Percentiles rank a stretch among this genome's conserved stretches.
phyloP scores from a whole-genome alignment of 345 rosid genomes.

The Laguncularia racemosa region DNA sequence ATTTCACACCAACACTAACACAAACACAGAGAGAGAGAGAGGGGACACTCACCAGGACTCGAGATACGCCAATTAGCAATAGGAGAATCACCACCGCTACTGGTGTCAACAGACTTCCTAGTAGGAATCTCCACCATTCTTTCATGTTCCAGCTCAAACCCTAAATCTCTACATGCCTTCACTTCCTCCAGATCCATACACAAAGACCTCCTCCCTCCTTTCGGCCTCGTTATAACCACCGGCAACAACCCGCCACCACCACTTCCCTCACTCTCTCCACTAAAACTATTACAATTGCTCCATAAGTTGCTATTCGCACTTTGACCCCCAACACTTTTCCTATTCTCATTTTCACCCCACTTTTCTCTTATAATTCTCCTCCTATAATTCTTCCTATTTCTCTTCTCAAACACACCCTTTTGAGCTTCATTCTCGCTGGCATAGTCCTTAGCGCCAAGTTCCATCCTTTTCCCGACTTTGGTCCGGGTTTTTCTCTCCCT shows the following conservation, averaged over 20 bases:
- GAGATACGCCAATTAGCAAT: slow-evolving; percentile 82
- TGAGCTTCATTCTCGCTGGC: slow-evolving; percentile 76
- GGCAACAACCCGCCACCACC: slow-evolving; percentile 34
- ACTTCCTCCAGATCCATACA: slow-evolving; percentile 92
- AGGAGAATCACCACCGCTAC: slow-evolving; percentile 90
- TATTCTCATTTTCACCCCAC: not conserved
- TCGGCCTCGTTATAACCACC: slow-evolving; percentile 75
- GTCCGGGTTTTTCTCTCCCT: slow-evolving; percentile 19
- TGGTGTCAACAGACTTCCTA: slow-evolving; percentile 50
- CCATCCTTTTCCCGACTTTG: slow-evolving; percentile 1
- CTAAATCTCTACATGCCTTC: slow-evolving; percentile 87
- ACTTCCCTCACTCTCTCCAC: slow-evolving; percentile 54
- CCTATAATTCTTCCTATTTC: slow-evolving; percentile 17
- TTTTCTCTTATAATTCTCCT: slow-evolving; percentile 18
- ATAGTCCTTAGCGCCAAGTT: slow-evolving; percentile 36
- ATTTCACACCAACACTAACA: no score
- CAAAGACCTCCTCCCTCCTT: slow-evolving; percentile 66
- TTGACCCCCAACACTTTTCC: not conserved
- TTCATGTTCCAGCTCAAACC: slow-evolving; percentile 80
- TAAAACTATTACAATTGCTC: slow-evolving; percentile 21
- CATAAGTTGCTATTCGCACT: not conserved
- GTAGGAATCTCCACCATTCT: slow-evolving; percentile 52
- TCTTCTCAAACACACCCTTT: slow-evolving; percentile 26
- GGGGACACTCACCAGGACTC: slow-evolving; percentile 60
- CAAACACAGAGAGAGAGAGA: no score